These are phyloP conservation scores for Purpureocillium lavendulum DNA, from an alignment of 2,329 filamentous ascomycete genomes.

Conservation along the genomic window DNA sequence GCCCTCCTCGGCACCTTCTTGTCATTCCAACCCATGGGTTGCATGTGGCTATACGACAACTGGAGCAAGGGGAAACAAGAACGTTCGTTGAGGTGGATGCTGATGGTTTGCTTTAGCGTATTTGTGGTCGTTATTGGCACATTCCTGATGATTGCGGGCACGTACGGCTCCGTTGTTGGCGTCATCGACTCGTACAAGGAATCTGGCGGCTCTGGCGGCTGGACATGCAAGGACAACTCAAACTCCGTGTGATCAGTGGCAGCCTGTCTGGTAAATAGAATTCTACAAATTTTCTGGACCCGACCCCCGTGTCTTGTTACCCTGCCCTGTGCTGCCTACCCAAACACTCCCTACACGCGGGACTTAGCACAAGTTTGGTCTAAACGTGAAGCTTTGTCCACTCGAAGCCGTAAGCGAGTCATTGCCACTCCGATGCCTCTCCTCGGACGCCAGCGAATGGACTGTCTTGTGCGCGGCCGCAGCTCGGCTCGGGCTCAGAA, in stretches of 20 bases:
- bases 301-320: too few species aligned
- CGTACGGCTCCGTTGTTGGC: constrained; percentile 31
- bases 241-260: constrained; percentile 15
- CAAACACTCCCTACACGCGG: too few species aligned
- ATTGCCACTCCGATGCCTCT: too few species aligned
- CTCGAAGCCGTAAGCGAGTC: too few species aligned
- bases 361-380: too few species aligned
- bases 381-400: too few species aligned
- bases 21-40: constrained; percentile 19
- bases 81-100: background rate
- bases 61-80: constrained; percentile 8
- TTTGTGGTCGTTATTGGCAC: constrained; percentile 7
- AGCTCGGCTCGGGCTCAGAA: too few species aligned
- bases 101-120: constrained; percentile 7
- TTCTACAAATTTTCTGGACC: too few species aligned
- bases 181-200: constrained; percentile 23
- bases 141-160: constrained; percentile 34
- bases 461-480: too few species aligned
- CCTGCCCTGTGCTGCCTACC: too few species aligned
- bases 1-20: constrained; percentile 18
- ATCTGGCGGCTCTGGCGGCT: constrained; percentile 25
- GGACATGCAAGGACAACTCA: constrained; percentile 36
- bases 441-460: too few species aligned
- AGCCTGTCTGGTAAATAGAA: too few species aligned
- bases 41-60: constrained; percentile 20